Percentiles rank a stretch among this genome's conserved stretches.
Evolutionary conservation across 257 asterid species (phyloP).

Genomic region (Ballota nigra): DNA sequence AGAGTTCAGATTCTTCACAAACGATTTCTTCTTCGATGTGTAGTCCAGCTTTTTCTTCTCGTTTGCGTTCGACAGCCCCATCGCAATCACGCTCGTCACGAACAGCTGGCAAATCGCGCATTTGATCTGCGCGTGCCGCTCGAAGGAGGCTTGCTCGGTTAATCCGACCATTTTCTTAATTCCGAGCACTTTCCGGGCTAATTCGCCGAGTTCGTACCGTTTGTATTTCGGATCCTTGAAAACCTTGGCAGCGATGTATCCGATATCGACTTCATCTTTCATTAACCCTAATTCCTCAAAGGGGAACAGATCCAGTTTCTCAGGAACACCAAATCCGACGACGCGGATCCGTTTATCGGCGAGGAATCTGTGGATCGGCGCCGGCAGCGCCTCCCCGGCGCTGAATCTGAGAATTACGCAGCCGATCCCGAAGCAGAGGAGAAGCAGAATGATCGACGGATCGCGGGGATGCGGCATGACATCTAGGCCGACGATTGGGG

Average conservation of each 20-base stretch:
- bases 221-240: conserved; percentile 52
- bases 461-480: conserved; percentile 91
- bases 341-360: conserved; percentile 66
- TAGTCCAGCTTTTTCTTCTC: conserved; percentile 34
- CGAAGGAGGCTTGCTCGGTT: conserved; percentile 65
- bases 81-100: conserved; percentile 59
- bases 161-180: conserved; percentile 66
- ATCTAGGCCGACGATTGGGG: conserved; percentile 78
- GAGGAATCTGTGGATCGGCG: conserved; percentile 54
- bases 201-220: conserved; percentile 48
- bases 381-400: conserved; percentile 57
- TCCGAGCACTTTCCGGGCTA: conserved; percentile 67
- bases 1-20: conserved; percentile 53
- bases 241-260: conserved; percentile 60
- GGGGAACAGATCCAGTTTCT: conserved; percentile 66
- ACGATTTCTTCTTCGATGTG: conserved; percentile 39
- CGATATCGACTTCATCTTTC: conserved; percentile 46
- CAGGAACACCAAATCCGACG: conserved; percentile 72
- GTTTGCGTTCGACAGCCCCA: conserved; percentile 45
- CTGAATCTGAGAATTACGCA: conserved; percentile 64
- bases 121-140: conserved; percentile 77
- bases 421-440: conserved; percentile 73
- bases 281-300: conserved; percentile 55
- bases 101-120: conserved; percentile 82
- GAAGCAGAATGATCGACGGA: conserved; percentile 54